Percentiles rank a stretch among this genome's conserved stretches.
Conservation (phyloP, 2,329 filamentous ascomycete genomes). For the Stagonosporopsis vannaccii region DNA sequence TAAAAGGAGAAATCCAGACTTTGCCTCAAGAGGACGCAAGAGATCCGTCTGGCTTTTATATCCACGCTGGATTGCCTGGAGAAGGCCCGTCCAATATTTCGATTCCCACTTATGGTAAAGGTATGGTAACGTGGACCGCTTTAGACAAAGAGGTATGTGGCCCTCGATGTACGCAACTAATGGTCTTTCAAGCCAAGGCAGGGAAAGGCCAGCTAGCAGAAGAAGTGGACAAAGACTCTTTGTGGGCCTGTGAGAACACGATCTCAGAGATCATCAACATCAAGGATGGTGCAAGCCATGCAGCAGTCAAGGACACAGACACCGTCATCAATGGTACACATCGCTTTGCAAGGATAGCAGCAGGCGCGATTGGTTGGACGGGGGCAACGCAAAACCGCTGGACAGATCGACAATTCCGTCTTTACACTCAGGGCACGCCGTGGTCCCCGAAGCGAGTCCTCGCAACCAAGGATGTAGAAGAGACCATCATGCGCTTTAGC, state of each 20-base stretch:
- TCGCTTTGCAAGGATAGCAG: conserved; percentile 36
- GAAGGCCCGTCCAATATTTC: not conserved
- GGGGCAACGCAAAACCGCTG: conserved; percentile 23
- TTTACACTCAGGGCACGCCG: conserved; percentile 33
- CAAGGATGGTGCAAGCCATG: not conserved
- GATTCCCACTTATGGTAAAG: not conserved
- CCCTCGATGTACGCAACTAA: conserved; percentile 9
- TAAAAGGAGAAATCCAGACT: not conserved
- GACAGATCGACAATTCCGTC: conserved; percentile 22
- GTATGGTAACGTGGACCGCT: not conserved
- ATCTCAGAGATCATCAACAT: not conserved
- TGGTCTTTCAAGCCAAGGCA: not conserved
- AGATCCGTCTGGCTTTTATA: not conserved
- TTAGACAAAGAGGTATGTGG: not conserved
- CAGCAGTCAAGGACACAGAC: conserved; percentile 24
- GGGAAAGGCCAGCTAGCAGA: not conserved
- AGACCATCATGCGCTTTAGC: conserved; percentile 38
- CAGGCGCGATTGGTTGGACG: conserved; percentile 43
- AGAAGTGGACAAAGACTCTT: not conserved
- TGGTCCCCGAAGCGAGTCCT: conserved; percentile 34
- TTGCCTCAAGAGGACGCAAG: not conserved
- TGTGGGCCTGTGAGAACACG: conserved; percentile 4
- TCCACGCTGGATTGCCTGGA: not conserved
- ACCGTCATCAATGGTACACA: conserved; percentile 35
- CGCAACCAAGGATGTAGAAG: conserved; percentile 20